Conservation (phyloP, 208 protist species). For the Histomonas meleagridis region DNA sequence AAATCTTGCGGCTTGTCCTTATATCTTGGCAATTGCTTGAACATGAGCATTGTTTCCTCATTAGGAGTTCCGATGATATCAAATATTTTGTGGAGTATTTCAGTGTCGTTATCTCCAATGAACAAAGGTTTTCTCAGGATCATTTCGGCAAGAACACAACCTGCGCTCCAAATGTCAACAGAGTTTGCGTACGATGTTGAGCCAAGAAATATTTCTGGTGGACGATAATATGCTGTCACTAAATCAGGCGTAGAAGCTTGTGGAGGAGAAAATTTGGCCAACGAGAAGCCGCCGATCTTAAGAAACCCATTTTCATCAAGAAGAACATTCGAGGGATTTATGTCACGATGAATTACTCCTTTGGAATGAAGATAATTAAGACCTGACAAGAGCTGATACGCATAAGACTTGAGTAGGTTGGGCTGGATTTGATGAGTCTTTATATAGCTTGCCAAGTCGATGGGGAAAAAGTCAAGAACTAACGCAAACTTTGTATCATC, state of each 20-base stretch:
- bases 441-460: not conserved
- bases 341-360: conserved; percentile 53
- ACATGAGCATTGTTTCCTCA: no score
- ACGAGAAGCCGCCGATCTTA: conserved; percentile 61
- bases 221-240: not conserved
- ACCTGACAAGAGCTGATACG: conserved; percentile 34
- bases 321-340: conserved; percentile 58
- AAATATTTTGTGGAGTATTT: conserved; percentile 32
- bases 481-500: not conserved
- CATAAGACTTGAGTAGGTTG: not conserved
- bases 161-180: not conserved
- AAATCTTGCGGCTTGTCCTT: no score
- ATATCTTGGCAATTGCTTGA: no score
- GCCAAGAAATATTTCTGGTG: not conserved
- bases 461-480: not conserved
- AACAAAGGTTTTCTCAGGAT: not conserved
- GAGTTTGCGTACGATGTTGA: not conserved
- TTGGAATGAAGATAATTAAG: conserved; percentile 44
- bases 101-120: not conserved
- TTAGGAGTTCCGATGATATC: conserved; percentile 11
- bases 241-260: not conserved
- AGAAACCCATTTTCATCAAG: conserved; percentile 51
- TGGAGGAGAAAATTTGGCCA: conserved; percentile 55
- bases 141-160: conserved; percentile 31
- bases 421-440: not conserved